Percentiles rank a stretch among this genome's conserved stretches.
phyloP scores from a whole-genome alignment of 768 basidiomycete species.

The Rossbeevera mucosa region DNA sequence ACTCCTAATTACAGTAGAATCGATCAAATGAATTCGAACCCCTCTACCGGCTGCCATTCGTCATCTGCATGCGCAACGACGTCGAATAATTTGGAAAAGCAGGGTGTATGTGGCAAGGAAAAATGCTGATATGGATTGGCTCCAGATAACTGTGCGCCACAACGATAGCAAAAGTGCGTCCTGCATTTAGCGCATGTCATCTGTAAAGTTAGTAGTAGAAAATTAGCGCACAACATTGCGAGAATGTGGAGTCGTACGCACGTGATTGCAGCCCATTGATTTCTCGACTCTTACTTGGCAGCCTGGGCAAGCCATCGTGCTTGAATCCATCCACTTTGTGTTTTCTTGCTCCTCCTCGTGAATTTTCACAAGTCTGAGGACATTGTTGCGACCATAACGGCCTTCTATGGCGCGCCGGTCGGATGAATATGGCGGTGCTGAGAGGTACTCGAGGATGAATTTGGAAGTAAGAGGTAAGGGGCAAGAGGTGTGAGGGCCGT shows the following conservation, averaged over 20 bases:
- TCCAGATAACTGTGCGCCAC: constrained; percentile 49
- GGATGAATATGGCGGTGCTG: constrained; percentile 46
- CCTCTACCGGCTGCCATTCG: constrained; percentile 48
- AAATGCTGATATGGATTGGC: constrained; percentile 67
- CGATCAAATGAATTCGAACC: constrained; percentile 27
- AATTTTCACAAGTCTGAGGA: constrained; percentile 54
- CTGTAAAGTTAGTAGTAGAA: constrained; percentile 32
- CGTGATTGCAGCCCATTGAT: constrained; percentile 82
- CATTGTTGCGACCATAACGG: constrained; percentile 57
- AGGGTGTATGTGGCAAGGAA: constrained; percentile 45
- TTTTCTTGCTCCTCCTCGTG: constrained; percentile 75
- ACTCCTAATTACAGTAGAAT: background rate
- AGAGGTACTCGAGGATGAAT: constrained; percentile 64
- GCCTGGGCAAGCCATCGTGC: constrained; percentile 69
- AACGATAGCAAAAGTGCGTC: constrained; percentile 80
- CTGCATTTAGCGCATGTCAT: constrained; percentile 76
- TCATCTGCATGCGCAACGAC: constrained; percentile 32
- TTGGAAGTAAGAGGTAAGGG: constrained; percentile 62
- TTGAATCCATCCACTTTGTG: constrained; percentile 62
- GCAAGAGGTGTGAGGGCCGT: constrained; percentile 73
- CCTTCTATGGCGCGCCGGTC: constrained; percentile 52
- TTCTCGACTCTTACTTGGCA: constrained; percentile 75
- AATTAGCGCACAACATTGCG: background rate
- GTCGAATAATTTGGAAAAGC: constrained; percentile 70
- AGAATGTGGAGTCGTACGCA: constrained; percentile 34